phyloP scores from a whole-genome alignment of 495 filamentous ascomycete species.

The Penicillium argentinense region DNA sequence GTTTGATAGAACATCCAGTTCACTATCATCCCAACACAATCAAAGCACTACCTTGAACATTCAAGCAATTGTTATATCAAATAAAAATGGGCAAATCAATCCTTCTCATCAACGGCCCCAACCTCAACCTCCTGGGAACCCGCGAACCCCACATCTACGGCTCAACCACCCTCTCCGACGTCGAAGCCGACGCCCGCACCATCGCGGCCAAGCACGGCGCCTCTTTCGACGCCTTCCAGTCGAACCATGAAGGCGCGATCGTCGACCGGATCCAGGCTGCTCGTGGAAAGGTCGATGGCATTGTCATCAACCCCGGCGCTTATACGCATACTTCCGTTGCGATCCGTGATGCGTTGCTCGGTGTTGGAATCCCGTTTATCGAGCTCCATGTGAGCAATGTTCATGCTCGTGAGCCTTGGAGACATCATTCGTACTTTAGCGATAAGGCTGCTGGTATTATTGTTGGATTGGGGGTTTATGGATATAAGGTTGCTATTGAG shows the following conservation, averaged over 20 bases:
- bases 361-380: conserved; percentile 65
- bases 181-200: conserved; percentile 44
- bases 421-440: conserved; percentile 65
- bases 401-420: conserved; percentile 61
- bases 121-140: conserved; percentile 75
- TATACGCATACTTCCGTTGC: conserved; percentile 69
- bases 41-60: not conserved
- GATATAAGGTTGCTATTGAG: conserved; percentile 69
- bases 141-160: conserved; percentile 73
- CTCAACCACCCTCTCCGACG: conserved; percentile 58
- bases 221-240: conserved; percentile 56
- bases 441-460: conserved; percentile 71
- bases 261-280: conserved; percentile 60
- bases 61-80: not conserved
- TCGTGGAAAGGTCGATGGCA: conserved; percentile 52
- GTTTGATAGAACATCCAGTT: not conserved
- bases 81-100: conserved; percentile 49
- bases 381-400: conserved; percentile 72
- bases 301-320: conserved; percentile 70
- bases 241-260: conserved; percentile 66
- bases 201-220: conserved; percentile 44
- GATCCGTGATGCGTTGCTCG: conserved; percentile 64
- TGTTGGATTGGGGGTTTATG: conserved; percentile 65
- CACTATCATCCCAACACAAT: not conserved
- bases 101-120: conserved; percentile 77